Percentiles rank a stretch among this genome's conserved stretches.
phyloP scores from a whole-genome alignment of 2,329 filamentous ascomycete genomes.

The Cladorrhinum sp. region DNA sequence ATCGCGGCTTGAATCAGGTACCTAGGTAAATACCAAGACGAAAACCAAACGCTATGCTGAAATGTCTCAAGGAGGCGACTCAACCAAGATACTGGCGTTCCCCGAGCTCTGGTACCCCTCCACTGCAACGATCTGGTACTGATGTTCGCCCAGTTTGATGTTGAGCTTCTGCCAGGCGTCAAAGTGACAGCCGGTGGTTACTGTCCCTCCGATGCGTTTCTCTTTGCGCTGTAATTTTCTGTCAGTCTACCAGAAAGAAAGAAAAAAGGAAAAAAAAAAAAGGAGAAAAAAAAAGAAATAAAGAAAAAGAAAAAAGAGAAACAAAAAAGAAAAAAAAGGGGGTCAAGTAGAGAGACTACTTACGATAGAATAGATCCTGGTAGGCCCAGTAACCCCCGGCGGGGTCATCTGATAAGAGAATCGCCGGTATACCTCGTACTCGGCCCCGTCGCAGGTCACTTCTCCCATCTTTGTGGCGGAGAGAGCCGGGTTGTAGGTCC shows the following conservation, averaged over 20 bases:
- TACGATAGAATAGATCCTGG: not conserved
- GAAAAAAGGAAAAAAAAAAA: too few species aligned
- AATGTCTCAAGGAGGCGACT: not conserved
- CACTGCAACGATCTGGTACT: conserved; percentile 51
- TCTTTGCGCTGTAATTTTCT: conserved; percentile 38
- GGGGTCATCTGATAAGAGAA: conserved; percentile 43
- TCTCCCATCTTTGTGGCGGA: conserved; percentile 31
- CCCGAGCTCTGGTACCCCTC: conserved; percentile 40
- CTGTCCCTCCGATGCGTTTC: conserved; percentile 46
- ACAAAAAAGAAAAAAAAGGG: too few species aligned
- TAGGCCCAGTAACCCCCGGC: not conserved
- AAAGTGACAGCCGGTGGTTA: conserved; percentile 50
- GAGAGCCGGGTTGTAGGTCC: conserved; percentile 37
- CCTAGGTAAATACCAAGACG: too few species aligned
- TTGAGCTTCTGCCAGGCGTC: conserved; percentile 46
- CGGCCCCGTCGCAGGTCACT: conserved; percentile 31
- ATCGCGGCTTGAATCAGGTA: too few species aligned
- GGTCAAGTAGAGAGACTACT: not conserved
- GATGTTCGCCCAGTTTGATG: conserved; percentile 42
- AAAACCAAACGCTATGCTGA: too few species aligned
- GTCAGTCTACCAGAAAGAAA: too few species aligned
- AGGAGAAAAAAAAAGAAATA: too few species aligned
- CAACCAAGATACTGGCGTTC: not conserved
- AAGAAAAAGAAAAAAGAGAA: too few species aligned
- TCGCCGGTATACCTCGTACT: conserved; percentile 34